A percentile compares a stretch with the other conserved stretches of the same genome.
Conservation (phyloP, 2,329 filamentous ascomycete genomes). For the Cercospora canescens region DNA sequence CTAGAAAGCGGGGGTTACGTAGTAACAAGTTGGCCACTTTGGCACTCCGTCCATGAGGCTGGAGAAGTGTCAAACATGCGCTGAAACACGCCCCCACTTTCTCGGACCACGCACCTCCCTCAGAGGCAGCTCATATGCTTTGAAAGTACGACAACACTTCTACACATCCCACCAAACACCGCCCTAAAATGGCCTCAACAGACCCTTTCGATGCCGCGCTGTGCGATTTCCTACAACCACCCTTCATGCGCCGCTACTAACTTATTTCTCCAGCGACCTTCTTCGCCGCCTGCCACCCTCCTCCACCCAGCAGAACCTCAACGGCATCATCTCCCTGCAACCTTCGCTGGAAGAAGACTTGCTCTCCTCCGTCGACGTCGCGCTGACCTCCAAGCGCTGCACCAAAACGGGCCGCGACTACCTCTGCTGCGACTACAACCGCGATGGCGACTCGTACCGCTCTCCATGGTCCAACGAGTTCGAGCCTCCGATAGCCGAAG, state of each 20-base stretch:
- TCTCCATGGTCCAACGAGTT: constrained; percentile 99
- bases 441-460: constrained; percentile 95
- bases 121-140: neutral
- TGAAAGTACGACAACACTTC: neutral
- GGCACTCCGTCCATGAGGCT: neutral
- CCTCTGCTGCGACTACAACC: constrained; percentile 99
- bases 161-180: neutral
- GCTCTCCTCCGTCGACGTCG: constrained; percentile 95
- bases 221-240: constrained; percentile 49
- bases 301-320: constrained; percentile 83
- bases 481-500: constrained; percentile 78
- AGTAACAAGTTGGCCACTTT: too few species aligned
- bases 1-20: too few species aligned
- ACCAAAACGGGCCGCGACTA: constrained; percentile 89
- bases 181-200: constrained; percentile 37
- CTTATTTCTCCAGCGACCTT: constrained; percentile 69
- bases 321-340: constrained; percentile 81
- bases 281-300: constrained; percentile 96
- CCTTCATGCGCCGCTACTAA: constrained; percentile 12
- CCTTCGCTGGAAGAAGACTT: constrained; percentile 96
- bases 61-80: neutral
- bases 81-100: neutral
- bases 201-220: constrained; percentile 76
- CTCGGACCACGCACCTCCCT: neutral
- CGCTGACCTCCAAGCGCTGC: constrained; percentile 82